Evolutionary conservation across 208 protist species (phyloP).

Genomic region (Leishmania aethiopica): DNA sequence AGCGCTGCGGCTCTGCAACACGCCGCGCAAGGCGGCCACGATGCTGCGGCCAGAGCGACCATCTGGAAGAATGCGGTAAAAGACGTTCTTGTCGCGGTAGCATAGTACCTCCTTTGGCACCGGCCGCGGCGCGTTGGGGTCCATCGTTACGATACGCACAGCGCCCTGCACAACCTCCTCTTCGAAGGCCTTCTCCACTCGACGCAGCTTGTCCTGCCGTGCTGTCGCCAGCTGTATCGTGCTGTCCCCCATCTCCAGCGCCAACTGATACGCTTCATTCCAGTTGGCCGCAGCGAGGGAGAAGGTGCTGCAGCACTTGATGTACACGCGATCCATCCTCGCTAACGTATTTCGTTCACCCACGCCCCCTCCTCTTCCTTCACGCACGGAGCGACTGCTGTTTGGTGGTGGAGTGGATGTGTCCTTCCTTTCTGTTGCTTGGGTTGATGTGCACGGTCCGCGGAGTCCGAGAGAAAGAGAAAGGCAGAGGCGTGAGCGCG

Average conservation of each 20-base stretch:
- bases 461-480: not conserved
- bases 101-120: conserved; percentile 78
- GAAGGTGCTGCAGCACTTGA: conserved; percentile 49
- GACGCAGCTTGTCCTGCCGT: conserved; percentile 49
- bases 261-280: conserved; percentile 81
- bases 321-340: conserved; percentile 43
- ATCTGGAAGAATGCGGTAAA: conserved; percentile 86
- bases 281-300: conserved; percentile 49
- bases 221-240: conserved; percentile 43
- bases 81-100: conserved; percentile 83
- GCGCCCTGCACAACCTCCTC: conserved; percentile 46
- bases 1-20: conserved; percentile 71
- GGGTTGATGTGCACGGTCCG: too few relatives aligned
- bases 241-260: conserved; percentile 70
- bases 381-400: not conserved
- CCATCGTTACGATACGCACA: conserved; percentile 73
- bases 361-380: not conserved
- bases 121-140: conserved; percentile 63
- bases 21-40: conserved; percentile 71
- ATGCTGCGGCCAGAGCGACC: conserved; percentile 80
- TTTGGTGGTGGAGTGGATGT: not conserved
- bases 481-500: not conserved
- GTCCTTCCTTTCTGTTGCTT: too few relatives aligned
- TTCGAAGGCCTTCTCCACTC: conserved; percentile 63
- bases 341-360: not conserved